Percentiles rank a stretch among this genome's conserved stretches.
phyloP scores from a whole-genome alignment of 768 basidiomycete species.

The Russula earlei region DNA sequence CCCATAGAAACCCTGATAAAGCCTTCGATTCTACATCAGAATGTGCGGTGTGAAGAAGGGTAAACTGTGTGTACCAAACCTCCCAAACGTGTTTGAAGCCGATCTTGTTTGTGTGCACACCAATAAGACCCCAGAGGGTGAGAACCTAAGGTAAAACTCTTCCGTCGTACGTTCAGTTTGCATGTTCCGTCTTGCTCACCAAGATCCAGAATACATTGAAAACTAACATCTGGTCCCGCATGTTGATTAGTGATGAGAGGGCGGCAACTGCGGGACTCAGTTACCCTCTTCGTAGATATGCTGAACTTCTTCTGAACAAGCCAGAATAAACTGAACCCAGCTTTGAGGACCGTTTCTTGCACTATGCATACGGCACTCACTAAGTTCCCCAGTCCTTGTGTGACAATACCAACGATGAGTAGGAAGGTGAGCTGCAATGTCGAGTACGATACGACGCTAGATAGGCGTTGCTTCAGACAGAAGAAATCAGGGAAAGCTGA shows the following conservation, averaged over 20 bases:
- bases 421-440: constrained; percentile 61
- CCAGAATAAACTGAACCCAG: constrained; percentile 46
- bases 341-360: not conserved
- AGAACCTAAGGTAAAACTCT: constrained; percentile 35
- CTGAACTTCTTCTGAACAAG: constrained; percentile 54
- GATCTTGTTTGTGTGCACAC: constrained; percentile 63
- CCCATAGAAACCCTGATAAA: constrained; percentile 63
- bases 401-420: constrained; percentile 53
- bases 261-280: constrained; percentile 10
- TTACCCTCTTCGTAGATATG: constrained; percentile 54
- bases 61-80: constrained; percentile 40
- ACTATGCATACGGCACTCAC: constrained; percentile 30
- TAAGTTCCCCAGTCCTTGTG: constrained; percentile 63
- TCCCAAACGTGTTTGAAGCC: constrained; percentile 83
- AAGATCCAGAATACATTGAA: constrained; percentile 70
- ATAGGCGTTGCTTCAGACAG: not conserved
- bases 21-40: constrained; percentile 30
- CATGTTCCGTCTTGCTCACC: constrained; percentile 27
- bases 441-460: constrained; percentile 60
- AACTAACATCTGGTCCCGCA: constrained; percentile 46
- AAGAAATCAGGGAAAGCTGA: not conserved
- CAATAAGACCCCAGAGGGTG: constrained; percentile 67
- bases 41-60: not conserved
- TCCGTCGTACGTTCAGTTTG: not conserved
- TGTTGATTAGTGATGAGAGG: not conserved